phyloP scores from a whole-genome alignment of 257 asterid species.

The Sherardia arvensis region DNA sequence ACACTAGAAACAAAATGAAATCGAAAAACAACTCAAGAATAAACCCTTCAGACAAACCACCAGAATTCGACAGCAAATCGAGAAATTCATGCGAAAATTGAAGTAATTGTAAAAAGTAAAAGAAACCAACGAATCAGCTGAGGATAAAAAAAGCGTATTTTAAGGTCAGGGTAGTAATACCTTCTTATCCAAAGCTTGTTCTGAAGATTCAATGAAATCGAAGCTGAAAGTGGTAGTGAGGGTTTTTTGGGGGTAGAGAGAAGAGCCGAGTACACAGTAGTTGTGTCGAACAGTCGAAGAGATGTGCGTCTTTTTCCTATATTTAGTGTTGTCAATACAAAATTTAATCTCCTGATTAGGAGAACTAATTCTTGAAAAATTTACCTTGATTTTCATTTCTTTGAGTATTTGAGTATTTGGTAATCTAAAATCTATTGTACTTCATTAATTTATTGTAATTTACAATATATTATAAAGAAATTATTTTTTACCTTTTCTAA shows the following conservation, averaged over 20 bases:
- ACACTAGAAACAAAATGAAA: neutral
- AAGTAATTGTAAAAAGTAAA: neutral
- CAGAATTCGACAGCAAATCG: conserved; percentile 19
- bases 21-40: conserved; percentile 8
- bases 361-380: too few species aligned
- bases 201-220: conserved; percentile 12
- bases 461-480: too few species aligned
- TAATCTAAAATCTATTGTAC: too few species aligned
- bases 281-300: conserved; percentile 11
- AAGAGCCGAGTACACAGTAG: conserved; percentile 2
- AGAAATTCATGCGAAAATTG: conserved; percentile 5
- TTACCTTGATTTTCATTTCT: too few species aligned
- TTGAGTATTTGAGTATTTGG: too few species aligned
- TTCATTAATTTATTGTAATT: too few species aligned
- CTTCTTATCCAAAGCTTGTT: conserved; percentile 30
- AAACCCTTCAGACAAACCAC: conserved; percentile 32
- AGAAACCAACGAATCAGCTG: conserved; percentile 4
- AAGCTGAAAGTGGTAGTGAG: conserved; percentile 26
- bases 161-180: conserved; percentile 20
- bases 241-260: conserved; percentile 25
- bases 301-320: neutral
- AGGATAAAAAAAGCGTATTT: neutral
- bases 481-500: too few species aligned
- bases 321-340: neutral
- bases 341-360: neutral